phyloP scores from a whole-genome alignment of 441 rosid species.

The Jatropha podagrica region DNA sequence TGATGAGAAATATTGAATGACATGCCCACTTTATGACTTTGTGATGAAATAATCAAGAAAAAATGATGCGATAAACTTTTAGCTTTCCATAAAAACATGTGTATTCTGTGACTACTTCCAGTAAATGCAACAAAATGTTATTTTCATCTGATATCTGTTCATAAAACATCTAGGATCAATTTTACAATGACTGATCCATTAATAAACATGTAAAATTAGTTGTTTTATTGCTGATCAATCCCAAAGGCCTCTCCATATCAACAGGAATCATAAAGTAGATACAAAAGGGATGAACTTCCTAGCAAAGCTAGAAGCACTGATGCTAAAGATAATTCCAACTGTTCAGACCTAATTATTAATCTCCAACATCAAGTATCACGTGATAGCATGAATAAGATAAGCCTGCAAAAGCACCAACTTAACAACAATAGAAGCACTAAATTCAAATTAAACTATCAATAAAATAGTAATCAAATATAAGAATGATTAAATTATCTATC shows the following conservation, averaged over 20 bases:
- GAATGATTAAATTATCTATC: neutral
- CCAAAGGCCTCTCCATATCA: too few species aligned
- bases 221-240: neutral
- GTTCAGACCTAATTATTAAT: neutral
- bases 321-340: neutral
- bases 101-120: neutral
- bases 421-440: neutral
- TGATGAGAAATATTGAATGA: constrained; percentile 22
- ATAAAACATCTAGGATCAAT: neutral
- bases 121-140: neutral
- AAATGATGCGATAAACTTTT: constrained; percentile 12
- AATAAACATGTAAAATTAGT: neutral
- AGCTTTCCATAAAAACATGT: neutral
- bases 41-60: neutral
- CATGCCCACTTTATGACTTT: neutral
- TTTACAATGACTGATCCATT: neutral
- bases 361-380: neutral
- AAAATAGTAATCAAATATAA: neutral
- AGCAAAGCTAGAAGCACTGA: neutral
- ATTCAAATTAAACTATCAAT: neutral
- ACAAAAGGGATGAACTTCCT: neutral
- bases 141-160: neutral
- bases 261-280: neutral
- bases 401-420: neutral
- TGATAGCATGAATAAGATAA: neutral